Evolutionary conservation across 495 filamentous ascomycete genomes (phyloP).

Genomic region (Aspergillus sparsus): DNA sequence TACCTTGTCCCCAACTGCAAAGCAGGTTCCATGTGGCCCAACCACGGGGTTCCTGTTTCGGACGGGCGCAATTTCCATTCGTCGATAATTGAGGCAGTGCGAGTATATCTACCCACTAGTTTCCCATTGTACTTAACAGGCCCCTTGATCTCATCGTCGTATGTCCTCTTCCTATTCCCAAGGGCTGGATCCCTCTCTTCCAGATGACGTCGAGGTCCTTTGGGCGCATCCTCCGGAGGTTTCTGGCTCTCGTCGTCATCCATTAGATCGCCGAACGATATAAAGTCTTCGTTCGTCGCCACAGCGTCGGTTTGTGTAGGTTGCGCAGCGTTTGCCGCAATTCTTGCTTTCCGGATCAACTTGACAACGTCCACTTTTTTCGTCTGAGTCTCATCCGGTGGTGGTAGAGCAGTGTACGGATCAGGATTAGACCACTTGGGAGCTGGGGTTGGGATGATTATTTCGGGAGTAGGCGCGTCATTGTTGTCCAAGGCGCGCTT

Average conservation of each 20-base stretch:
- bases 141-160: constrained; percentile 65
- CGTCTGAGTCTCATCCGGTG: constrained; percentile 60
- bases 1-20: constrained; percentile 39
- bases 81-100: constrained; percentile 50
- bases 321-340: constrained; percentile 42
- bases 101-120: constrained; percentile 41
- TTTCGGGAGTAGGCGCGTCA: constrained; percentile 33
- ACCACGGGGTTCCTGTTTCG: constrained; percentile 63
- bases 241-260: constrained; percentile 43
- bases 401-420: constrained; percentile 81
- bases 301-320: constrained; percentile 53
- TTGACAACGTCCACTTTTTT: constrained; percentile 84
- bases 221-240: constrained; percentile 41
- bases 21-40: constrained; percentile 31
- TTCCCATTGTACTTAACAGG: constrained; percentile 46
- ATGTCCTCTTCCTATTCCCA: constrained; percentile 66
- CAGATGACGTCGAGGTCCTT: constrained; percentile 30
- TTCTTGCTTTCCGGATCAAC: constrained; percentile 80
- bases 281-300: constrained; percentile 73
- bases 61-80: constrained; percentile 56
- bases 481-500: constrained; percentile 54
- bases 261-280: constrained; percentile 66
- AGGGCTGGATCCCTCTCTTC: constrained; percentile 37
- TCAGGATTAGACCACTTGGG: constrained; percentile 95
- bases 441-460: constrained; percentile 30